Base-by-base conservation (phyloP, 768 basidiomycete genomes). In the Lactarius psammicola region DNA sequence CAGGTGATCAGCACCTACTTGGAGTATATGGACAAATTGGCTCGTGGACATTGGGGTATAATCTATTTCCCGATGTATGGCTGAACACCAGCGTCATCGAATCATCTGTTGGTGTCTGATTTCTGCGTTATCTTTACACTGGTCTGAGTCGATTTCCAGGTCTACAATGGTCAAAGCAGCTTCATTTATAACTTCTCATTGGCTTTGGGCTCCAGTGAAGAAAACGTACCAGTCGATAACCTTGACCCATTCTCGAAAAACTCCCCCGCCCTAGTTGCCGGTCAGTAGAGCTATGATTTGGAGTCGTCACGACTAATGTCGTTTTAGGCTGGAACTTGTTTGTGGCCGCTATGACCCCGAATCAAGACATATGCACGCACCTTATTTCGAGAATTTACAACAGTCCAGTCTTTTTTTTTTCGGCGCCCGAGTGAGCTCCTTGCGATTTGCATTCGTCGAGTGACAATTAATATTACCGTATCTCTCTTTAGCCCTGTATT, bases 1-100 rank as follows among this genome's bases (percentile, higher is more conserved):
- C 59, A 53, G 38, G 10, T 30, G 56, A 57, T 69, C 55, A 64
- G 56, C 10, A 51, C 33, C n/a, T 46, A 51, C 53, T 62, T 42
- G 30, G 15, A 34, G 56, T 61, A 56, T 42, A 63, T 58, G 26
- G 66, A 15, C 28, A 58, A 38, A 2, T 53, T 18, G 56, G 15
- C 55, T 83, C 81, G 66, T 87, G 85, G 86, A 84, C 84, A 1
- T 70, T 87, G 30, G 75, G 82, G 9, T 88, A 89, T 75, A 88
- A 88, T 75, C 70, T 89, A 56, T 87, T 80, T 63, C 84, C 80
- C 13, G 87, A 88, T 71, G 83, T 80, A 71, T 75, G 88, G 46
- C 74, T 88, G 54, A 80, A 80, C 40, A 78, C 83, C 28, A 79
- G 81, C 56, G 72, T 88, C 15, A 84, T 88, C 75, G 64, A 66